Percentiles rank a stretch among this genome's conserved stretches.
phyloP scores from a whole-genome alignment of 305 asterid species.

The Solanum hybrid region DNA sequence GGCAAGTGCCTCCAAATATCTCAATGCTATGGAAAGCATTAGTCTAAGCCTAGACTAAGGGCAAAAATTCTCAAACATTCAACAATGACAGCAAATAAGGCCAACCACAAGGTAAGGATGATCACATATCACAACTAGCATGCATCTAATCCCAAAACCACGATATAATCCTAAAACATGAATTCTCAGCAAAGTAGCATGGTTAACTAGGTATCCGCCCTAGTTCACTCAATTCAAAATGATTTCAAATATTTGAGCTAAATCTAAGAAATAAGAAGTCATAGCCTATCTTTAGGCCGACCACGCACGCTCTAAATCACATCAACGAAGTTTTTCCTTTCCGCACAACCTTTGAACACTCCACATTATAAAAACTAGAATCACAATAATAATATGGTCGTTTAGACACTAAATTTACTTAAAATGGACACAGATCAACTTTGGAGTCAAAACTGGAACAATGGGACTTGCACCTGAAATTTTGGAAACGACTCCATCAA shows the following conservation, averaged over 20 bases:
- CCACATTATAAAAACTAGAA: neutral
- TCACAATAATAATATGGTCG: neutral
- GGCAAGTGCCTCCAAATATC: neutral
- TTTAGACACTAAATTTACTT: neutral
- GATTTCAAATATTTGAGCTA: neutral
- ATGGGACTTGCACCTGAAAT: neutral
- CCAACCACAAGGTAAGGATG: neutral
- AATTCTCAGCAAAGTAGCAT: neutral
- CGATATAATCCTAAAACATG: neutral
- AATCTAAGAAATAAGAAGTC: neutral
- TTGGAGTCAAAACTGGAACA: neutral
- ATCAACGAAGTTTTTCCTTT: neutral
- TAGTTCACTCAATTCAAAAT: neutral
- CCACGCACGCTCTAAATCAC: neutral
- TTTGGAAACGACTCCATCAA: neutral
- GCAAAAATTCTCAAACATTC: neutral
- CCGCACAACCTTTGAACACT: fast-evolving
- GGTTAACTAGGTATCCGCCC: neutral
- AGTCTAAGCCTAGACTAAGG: neutral
- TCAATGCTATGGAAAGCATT: neutral
- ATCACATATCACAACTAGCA: neutral
- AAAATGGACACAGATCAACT: neutral
- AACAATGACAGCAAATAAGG: neutral
- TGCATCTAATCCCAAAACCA: neutral
- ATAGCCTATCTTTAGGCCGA: neutral